Percentiles rank a stretch among this genome's conserved stretches.
Evolutionary conservation across 2,329 filamentous ascomycete species (phyloP).

Genomic region (Xylariaceae sp.): DNA sequence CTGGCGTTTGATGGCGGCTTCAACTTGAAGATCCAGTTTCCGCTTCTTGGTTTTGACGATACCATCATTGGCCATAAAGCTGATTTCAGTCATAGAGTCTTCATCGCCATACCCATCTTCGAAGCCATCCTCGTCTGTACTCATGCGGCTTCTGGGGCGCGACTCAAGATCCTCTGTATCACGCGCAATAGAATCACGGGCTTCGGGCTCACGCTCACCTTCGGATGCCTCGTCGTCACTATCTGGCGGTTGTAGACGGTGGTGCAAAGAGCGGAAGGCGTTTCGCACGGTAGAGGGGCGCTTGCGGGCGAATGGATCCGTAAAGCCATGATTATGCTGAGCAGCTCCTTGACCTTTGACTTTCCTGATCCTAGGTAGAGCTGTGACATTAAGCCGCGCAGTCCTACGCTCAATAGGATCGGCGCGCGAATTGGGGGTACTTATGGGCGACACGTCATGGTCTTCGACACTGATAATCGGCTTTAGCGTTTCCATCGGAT

Average conservation of each 20-base stretch:
- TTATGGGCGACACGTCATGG: conserved; percentile 56
- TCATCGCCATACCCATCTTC: conserved; percentile 54
- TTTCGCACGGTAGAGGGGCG: conserved; percentile 54
- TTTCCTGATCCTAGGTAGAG: conserved; percentile 72
- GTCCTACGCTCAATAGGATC: conserved; percentile 58
- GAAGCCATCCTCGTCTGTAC: conserved; percentile 52
- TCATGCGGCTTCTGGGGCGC: conserved; percentile 69
- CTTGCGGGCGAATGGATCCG: conserved; percentile 61
- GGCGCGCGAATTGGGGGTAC: conserved; percentile 60
- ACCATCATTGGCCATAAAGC: conserved; percentile 58
- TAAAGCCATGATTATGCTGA: conserved; percentile 57
- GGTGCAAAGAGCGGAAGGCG: conserved; percentile 73
- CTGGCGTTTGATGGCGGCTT: conserved; percentile 68
- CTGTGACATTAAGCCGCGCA: conserved; percentile 53
- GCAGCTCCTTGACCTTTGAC: conserved; percentile 52
- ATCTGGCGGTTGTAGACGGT: conserved; percentile 66
- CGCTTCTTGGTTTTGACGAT: conserved; percentile 58
- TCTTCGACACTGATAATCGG: conserved; percentile 52
- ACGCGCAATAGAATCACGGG: conserved; percentile 52
- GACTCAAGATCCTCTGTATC: conserved; percentile 86
- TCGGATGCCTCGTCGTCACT: conserved; percentile 79
- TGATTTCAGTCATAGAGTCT: conserved; percentile 66
- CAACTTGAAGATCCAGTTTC: conserved; percentile 65
- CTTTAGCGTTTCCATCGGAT: conserved; percentile 34
- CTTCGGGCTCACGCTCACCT: conserved; percentile 59